Percentiles rank a stretch among this genome's conserved stretches.
phyloP scores from a whole-genome alignment of 352 stramenopile genomes.

The Phytophthora crassamura region DNA sequence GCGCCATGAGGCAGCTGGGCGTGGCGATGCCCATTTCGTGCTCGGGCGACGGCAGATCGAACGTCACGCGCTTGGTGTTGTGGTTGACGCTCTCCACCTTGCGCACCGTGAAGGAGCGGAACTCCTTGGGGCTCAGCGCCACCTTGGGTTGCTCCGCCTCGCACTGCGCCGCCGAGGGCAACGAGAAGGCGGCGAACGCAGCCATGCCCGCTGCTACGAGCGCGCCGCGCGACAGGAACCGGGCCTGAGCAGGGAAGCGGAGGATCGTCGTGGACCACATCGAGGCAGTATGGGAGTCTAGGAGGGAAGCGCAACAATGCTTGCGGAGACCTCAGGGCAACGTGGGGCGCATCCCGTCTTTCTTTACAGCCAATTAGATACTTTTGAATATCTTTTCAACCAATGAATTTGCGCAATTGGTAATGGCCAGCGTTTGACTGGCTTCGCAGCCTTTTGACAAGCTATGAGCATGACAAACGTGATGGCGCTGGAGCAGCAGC shows the following conservation, averaged over 20 bases:
- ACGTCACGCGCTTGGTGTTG: slow-evolving; percentile 85
- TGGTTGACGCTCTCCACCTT: slow-evolving; percentile 73
- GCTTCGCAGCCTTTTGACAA: slow-evolving; percentile 5
- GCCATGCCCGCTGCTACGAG: slow-evolving; percentile 51
- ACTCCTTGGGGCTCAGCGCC: slow-evolving; percentile 69
- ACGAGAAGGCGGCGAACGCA: slow-evolving; percentile 43
- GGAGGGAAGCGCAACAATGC: not conserved
- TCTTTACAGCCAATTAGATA: no score
- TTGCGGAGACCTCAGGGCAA: not conserved
- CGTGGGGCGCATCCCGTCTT: not conserved
- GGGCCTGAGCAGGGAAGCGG: slow-evolving; percentile 52
- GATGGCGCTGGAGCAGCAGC: not conserved
- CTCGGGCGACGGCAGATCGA: slow-evolving; percentile 63
- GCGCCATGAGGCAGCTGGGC: slow-evolving; percentile 66
- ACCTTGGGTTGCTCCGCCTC: slow-evolving; percentile 43
- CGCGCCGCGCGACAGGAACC: slow-evolving; percentile 39
- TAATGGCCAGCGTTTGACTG: not conserved
- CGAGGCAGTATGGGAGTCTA: not conserved
- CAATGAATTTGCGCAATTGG: not conserved
- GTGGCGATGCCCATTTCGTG: slow-evolving; percentile 74
- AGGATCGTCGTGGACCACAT: slow-evolving; percentile 62
- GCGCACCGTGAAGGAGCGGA: slow-evolving; percentile 77
- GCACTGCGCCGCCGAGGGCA: slow-evolving; percentile 21
- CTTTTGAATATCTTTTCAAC: no score
- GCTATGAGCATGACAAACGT: slow-evolving; percentile 10